phyloP scores from a whole-genome alignment of 129 eudicot species.

The Erigeron canadensis region DNA sequence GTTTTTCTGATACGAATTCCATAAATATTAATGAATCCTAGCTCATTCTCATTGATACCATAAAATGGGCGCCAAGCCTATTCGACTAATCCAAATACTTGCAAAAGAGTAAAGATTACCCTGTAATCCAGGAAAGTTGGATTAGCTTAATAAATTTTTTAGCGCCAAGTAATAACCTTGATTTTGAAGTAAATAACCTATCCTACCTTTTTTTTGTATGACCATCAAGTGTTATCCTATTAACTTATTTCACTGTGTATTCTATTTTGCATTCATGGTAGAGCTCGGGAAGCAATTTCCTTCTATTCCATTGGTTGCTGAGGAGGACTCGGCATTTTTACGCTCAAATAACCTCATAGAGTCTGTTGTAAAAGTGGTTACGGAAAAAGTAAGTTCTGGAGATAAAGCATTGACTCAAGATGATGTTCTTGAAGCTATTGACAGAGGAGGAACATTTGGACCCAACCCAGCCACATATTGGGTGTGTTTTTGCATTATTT shows the following conservation, averaged over 20 bases:
- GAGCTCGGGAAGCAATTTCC: slow-evolving; percentile 80
- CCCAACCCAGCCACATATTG: slow-evolving; percentile 85
- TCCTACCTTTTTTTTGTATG: background rate
- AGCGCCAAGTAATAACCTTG: background rate
- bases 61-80: too few relatives aligned
- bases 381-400: slow-evolving; percentile 41
- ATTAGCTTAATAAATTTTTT: too few relatives aligned
- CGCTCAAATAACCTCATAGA: slow-evolving; percentile 71
- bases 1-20: too few relatives aligned
- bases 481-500: slow-evolving; percentile 47
- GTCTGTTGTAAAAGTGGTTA: slow-evolving; percentile 64
- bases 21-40: too few relatives aligned
- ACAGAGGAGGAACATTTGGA: slow-evolving; percentile 88
- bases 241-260: slow-evolving; percentile 5
- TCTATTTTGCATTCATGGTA: slow-evolving; percentile 32
- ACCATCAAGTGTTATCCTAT: background rate
- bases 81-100: too few relatives aligned
- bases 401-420: slow-evolving; percentile 45
- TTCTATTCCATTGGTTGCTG: slow-evolving; percentile 90
- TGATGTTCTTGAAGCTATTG: slow-evolving; percentile 83
- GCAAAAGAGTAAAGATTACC: too few relatives aligned
- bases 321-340: slow-evolving; percentile 90
- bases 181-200: background rate
- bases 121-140: too few relatives aligned
- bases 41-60: too few relatives aligned